Evolutionary conservation across 169 alveolate genomes (phyloP), one percentile per base, ranked within the genome.

Genomic region (Plasmodium relictum): DNA sequence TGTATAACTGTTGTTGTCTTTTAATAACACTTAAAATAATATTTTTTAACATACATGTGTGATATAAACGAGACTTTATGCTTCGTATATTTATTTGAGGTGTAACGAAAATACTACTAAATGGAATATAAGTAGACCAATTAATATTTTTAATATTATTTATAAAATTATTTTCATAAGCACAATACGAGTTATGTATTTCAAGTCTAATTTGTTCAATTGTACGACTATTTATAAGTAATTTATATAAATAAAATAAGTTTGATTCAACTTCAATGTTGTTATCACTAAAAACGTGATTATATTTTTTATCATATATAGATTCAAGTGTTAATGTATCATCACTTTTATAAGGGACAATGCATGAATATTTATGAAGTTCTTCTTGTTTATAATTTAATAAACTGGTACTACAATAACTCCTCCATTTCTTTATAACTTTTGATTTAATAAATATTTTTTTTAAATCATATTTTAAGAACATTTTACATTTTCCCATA

Each of bases 1-100:
- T 83, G 69, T 83, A 83, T 73, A 83, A 44, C 42, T 83, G 91
- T 66, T 83, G 91, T 26, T 83, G 91, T 45, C 78, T 83, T 83
- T 83, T 66, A 54, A 83, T 83, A 2, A 83, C 74, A 58, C 37
- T 83, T 5, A 83, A 20, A 18, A 83, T 83, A 61, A 83, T 83
- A 41, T 83, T 83, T 83, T 83, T 83, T 52, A 83, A 52, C 91
- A 83, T 83, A 62, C 86, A 83, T 10, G 91, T 83, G 45, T 83
- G 91, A 48, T 68, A 83, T 37, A 83, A 50, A 14, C 91, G 56
- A 22, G 91, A 83, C 26, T 83, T 83, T 20, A 83, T 83, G 7
- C 68, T 69, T 24, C 37, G 50, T 37, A 83, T 73, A 70, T 31
- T 54, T 68, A 83, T 83, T 37, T 83, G 86, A 0, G 91, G 91